Conservation (phyloP, 129 eudicot genomes). For the Artemisia tridentata region DNA sequence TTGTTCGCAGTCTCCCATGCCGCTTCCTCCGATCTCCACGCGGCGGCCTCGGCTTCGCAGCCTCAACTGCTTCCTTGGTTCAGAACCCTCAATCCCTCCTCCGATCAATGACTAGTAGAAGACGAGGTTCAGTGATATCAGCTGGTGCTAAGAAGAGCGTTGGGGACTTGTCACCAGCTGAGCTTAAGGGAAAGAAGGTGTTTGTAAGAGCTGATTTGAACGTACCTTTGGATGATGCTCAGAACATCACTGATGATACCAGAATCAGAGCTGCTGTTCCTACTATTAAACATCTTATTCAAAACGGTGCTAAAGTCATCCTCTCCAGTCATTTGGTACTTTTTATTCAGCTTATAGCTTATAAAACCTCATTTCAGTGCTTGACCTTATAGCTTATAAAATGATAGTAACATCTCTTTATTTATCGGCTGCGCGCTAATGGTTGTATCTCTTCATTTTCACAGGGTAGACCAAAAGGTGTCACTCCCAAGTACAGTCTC, state of each 20-base stretch:
- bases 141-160: slow-evolving; percentile 48
- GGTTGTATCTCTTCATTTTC: not conserved
- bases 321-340: slow-evolving; percentile 72
- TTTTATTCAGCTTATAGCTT: no score
- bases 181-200: slow-evolving; percentile 76
- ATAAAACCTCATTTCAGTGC: no score
- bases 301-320: slow-evolving; percentile 69
- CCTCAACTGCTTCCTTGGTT: not conserved
- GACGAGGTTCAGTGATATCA: no score
- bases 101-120: no score
- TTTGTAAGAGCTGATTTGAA: slow-evolving; percentile 69
- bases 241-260: slow-evolving; percentile 66
- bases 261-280: slow-evolving; percentile 72
- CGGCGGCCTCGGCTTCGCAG: not conserved
- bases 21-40: not conserved
- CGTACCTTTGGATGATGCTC: slow-evolving; percentile 53
- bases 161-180: slow-evolving; percentile 62
- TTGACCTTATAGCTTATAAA: no score
- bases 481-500: slow-evolving; percentile 63
- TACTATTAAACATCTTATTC: slow-evolving; percentile 52
- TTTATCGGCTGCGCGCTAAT: not conserved
- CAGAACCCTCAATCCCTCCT: no score
- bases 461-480: slow-evolving; percentile 75
- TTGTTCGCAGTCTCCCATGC: not conserved
- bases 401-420: no score